Percentiles rank a stretch among this genome's conserved stretches.
phyloP scores from a whole-genome alignment of 768 basidiomycete species.

The Lanmaoa pseudosensibilis region DNA sequence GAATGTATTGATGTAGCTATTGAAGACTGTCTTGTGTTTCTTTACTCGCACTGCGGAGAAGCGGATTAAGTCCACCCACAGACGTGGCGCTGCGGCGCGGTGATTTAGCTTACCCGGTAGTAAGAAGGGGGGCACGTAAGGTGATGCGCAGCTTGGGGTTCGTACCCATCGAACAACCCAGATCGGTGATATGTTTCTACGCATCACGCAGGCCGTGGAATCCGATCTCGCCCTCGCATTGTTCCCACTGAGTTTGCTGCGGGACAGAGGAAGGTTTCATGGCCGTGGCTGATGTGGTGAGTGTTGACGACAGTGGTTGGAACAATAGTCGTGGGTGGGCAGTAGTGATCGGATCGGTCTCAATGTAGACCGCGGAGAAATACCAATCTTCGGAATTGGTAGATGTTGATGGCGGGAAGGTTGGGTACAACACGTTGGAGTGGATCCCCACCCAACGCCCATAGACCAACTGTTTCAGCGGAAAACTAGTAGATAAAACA shows the following conservation, averaged over 20 bases:
- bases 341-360: not conserved
- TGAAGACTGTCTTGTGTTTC: conserved; percentile 9
- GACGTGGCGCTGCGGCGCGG: not conserved
- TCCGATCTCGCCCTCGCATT: not conserved
- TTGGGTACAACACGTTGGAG: not conserved
- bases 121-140: not conserved
- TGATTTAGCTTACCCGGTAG: not conserved
- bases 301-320: not conserved
- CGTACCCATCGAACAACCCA: not conserved
- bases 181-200: not conserved
- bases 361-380: not conserved
- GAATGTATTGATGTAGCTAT: conserved; percentile 5
- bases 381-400: not conserved
- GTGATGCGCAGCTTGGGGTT: not conserved
- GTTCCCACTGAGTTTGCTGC: not conserved
- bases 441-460: not conserved
- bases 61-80: not conserved
- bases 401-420: not conserved
- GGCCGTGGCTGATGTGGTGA: not conserved
- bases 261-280: not conserved
- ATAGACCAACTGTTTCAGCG: not conserved
- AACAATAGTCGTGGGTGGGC: not conserved
- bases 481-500: too few relatives aligned
- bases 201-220: not conserved
- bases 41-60: conserved; percentile 15